A percentile compares a stretch with the other conserved stretches of the same genome.
phyloP scores from a whole-genome alignment of 2,329 filamentous ascomycete genomes.

The Sporothrix dimorphospora region DNA sequence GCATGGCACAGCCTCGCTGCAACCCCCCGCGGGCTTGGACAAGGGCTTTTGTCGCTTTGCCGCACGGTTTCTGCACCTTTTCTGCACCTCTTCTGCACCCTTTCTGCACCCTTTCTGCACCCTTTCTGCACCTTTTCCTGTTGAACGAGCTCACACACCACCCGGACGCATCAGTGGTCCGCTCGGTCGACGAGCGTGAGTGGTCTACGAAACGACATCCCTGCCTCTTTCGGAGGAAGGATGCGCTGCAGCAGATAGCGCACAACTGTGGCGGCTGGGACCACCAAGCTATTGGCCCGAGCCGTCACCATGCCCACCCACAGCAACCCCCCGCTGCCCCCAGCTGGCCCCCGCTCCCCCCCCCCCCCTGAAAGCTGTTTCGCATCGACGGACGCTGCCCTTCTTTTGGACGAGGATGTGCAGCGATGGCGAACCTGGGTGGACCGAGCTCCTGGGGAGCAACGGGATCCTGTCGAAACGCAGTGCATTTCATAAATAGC shows the following conservation, averaged over 20 bases:
- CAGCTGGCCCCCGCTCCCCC: not conserved
- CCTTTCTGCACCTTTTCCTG: not conserved
- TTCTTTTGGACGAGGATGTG: slow-evolving; percentile 8
- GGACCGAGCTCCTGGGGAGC: not conserved
- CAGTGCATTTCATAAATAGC: slow-evolving; percentile 1
- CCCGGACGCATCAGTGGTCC: not conserved
- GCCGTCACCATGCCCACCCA: not conserved
- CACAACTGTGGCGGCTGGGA: not conserved
- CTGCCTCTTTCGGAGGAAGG: slow-evolving; percentile 3
- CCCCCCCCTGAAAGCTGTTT: slow-evolving; percentile 16
- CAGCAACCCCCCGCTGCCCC: not conserved
- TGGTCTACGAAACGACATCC: slow-evolving; percentile 12
- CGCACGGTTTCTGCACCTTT: not conserved
- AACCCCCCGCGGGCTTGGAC: not conserved
- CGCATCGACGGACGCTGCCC: slow-evolving; percentile 3
- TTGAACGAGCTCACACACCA: not conserved
- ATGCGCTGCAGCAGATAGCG: not conserved
- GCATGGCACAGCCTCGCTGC: slow-evolving; percentile 13
- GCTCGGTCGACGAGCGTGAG: not conserved
- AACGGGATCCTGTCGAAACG: not conserved
- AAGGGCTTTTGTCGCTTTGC: not conserved
- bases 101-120: not conserved
- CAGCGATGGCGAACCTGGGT: too few relatives aligned
- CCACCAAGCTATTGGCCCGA: not conserved
- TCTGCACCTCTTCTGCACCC: not conserved